These are phyloP conservation scores for Neurospora tetraspora DNA, from an alignment of 495 filamentous ascomycete species.

Conservation along the genomic window DNA sequence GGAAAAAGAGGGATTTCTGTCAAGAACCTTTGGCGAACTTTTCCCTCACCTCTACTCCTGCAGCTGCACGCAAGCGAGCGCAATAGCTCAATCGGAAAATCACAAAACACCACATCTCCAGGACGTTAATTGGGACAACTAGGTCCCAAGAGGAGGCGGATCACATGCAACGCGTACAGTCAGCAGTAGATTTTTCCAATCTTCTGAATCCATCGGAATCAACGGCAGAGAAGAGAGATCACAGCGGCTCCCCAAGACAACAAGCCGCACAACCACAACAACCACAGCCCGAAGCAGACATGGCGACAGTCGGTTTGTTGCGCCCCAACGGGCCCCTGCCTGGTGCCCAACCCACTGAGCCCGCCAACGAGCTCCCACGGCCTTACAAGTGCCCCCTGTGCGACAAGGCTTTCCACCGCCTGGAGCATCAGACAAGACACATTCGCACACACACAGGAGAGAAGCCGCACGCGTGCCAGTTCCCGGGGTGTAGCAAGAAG, in stretches of 20 bases:
- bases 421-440: conserved; percentile 96
- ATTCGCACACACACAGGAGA: conserved; percentile 97
- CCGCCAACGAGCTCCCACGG: conserved; percentile 65
- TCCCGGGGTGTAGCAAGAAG: conserved; percentile 90
- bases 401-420: conserved; percentile 97
- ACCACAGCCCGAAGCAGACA: conserved; percentile 36
- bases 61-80: conserved; percentile 17
- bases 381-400: conserved; percentile 98
- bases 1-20: neutral
- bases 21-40: neutral
- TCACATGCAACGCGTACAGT: conserved; percentile 67
- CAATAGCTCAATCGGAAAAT: conserved; percentile 12
- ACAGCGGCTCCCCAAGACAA: conserved; percentile 16
- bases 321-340: conserved; percentile 62
- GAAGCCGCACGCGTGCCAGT: conserved; percentile 93
- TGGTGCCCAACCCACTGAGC: conserved; percentile 37
- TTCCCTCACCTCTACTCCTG: neutral
- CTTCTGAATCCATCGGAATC: conserved; percentile 57
- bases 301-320: conserved; percentile 61
- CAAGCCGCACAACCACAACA: conserved; percentile 19
- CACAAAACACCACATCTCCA: neutral
- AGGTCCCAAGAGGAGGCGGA: conserved; percentile 16
- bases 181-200: conserved; percentile 68
- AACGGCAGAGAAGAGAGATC: conserved; percentile 10
- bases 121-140: conserved; percentile 2